These are phyloP conservation scores for Boletus rubescentipes DNA, from an alignment of 768 basidiomycete species.

Conservation along the genomic window DNA sequence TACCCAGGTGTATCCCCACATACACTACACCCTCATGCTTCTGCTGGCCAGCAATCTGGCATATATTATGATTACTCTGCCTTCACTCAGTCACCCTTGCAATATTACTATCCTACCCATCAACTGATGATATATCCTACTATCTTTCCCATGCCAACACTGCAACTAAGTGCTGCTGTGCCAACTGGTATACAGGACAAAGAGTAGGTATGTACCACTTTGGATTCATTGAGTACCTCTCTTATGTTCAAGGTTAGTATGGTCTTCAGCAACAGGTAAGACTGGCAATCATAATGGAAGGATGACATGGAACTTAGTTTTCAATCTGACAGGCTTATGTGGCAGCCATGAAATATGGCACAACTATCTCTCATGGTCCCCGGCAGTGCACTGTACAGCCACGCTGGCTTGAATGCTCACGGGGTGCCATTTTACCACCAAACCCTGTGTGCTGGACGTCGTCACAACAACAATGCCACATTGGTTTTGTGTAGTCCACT, in stretches of 20 bases:
- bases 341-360: constrained; percentile 46
- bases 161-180: constrained; percentile 43
- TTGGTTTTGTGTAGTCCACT: constrained; percentile 61
- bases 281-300: constrained; percentile 13
- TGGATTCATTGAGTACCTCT: neutral
- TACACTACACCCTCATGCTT: constrained; percentile 41
- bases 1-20: constrained; percentile 50
- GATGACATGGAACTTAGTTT: neutral
- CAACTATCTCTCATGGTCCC: constrained; percentile 47
- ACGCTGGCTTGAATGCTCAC: constrained; percentile 32
- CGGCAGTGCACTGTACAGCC: constrained; percentile 46
- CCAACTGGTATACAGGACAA: constrained; percentile 48
- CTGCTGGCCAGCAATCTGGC: constrained; percentile 47
- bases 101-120: constrained; percentile 58
- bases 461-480: constrained; percentile 39
- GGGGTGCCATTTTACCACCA: constrained; percentile 39
- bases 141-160: constrained; percentile 53
- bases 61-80: constrained; percentile 61
- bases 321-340: constrained; percentile 37
- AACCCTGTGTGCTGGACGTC: constrained; percentile 44
- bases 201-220: constrained; percentile 50
- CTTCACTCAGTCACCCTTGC: constrained; percentile 49
- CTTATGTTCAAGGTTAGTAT: constrained; percentile 33
- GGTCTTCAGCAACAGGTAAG: constrained; percentile 48
- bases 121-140: constrained; percentile 61